phyloP scores from a whole-genome alignment of 2,329 filamentous ascomycete genomes.

The Chaetoscypha palmicola region DNA sequence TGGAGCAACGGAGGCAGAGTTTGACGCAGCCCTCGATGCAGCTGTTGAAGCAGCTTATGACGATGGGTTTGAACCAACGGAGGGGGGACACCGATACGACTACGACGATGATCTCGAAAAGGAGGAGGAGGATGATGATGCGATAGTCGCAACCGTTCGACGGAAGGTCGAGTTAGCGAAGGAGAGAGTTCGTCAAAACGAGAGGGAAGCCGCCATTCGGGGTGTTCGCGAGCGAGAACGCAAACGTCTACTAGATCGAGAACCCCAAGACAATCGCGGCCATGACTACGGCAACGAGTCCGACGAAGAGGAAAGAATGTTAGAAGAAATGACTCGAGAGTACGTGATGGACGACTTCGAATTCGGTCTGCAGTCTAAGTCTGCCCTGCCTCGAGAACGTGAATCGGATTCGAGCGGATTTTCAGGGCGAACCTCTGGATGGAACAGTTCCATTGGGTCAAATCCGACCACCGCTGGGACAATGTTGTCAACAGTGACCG shows the following conservation, averaged over 20 bases:
- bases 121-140: constrained; percentile 36
- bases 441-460: constrained; percentile 71
- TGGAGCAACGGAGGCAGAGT: constrained; percentile 76
- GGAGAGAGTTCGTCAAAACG: constrained; percentile 65
- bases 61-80: constrained; percentile 74
- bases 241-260: constrained; percentile 31
- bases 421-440: constrained; percentile 58
- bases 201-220: constrained; percentile 59
- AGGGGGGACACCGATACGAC: constrained; percentile 31
- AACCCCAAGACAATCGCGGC: constrained; percentile 35
- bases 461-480: constrained; percentile 64
- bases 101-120: constrained; percentile 37
- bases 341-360: constrained; percentile 79
- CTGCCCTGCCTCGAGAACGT: constrained; percentile 64
- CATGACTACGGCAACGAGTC: constrained; percentile 58
- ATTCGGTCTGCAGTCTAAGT: constrained; percentile 62
- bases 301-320: constrained; percentile 65
- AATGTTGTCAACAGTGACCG: constrained; percentile 64
- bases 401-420: constrained; percentile 77
- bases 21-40: constrained; percentile 88
- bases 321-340: constrained; percentile 83
- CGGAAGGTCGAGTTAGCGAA: constrained; percentile 68
- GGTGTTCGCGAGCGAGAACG: constrained; percentile 54
- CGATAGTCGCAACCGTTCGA: constrained; percentile 48
- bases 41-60: constrained; percentile 96